Base-by-base conservation (phyloP, 2,329 filamentous ascomycete species). In the Chaetomium olivaceum region DNA sequence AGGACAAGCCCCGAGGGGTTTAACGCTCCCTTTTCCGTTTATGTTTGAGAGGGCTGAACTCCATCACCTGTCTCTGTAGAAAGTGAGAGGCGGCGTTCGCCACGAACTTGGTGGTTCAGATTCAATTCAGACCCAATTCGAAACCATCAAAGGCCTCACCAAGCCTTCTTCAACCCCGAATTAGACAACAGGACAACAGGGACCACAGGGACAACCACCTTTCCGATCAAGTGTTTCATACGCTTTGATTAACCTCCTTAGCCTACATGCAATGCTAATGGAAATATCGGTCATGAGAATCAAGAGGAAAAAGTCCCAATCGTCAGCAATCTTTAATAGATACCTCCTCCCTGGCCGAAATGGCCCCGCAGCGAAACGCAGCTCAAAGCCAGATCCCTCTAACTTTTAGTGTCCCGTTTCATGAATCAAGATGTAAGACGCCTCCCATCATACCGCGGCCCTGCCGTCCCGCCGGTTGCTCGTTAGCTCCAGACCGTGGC, bases 241-340 rank as follows among this genome's bases (percentile, higher is more conserved):
- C 59, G 31, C 52, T 71, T 71, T 70, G 63, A 66, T 69, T 67
- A 67, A 69, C 68, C 70, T 65, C 68, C 69, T 59, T 64, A 71
- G 64, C 73, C 72, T 74, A 74, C 69, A 73, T 71, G 72, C 69
- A 71, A 58, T 72, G 68, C 70, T 67, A 64, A 69, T 65, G 65
- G 67, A 67, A 58, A 68, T 63, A 67, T 61, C 39, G 61, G 65
- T 69, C 68, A 61, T 69, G 61, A 68, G 59, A 65, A 69, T 61
- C 62, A 71, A 69, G 66, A 70, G 58, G 59, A 67, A 68, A 68
- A 68, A 69, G 21, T 67, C 62, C 66, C 65, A 63, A 29, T 61
- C 63, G 63, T 69, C 64, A 65, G 51, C 71, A 71, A 66, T 73
- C 66, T 72, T 69, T 69, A 61, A 62, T 55, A 63, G 63, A 69